Evolutionary conservation across 306 rosid species (phyloP).

Genomic region (Gynostemma pentaphyllum): DNA sequence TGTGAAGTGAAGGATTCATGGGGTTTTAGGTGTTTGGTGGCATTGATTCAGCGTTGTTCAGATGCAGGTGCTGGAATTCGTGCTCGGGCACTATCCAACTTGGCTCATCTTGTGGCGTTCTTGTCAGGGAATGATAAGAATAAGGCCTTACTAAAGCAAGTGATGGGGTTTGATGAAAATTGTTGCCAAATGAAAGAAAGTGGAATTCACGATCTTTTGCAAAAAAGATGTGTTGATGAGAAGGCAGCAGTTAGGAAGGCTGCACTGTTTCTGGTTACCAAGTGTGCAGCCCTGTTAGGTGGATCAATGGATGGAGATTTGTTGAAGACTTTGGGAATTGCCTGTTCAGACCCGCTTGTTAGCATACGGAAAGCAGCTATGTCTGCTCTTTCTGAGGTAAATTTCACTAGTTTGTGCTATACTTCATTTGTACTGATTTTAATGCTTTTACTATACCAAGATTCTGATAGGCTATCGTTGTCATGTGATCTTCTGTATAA

Average conservation of each 20-base stretch:
- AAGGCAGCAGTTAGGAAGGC: conserved; percentile 88
- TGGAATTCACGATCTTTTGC: conserved; percentile 39
- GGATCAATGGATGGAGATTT: conserved; percentile 65
- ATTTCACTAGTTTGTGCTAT: too few species aligned
- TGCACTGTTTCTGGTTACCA: conserved; percentile 63
- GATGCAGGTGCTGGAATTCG: conserved; percentile 55
- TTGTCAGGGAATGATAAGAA: conserved; percentile 30
- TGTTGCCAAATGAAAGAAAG: conserved; percentile 18
- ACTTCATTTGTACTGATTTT: too few species aligned
- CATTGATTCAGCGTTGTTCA: conserved; percentile 63
- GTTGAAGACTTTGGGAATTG: conserved; percentile 67
- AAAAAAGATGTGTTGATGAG: conserved; percentile 78
- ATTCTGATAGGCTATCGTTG: too few species aligned
- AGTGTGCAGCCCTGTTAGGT: conserved; percentile 49
- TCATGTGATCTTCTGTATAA: too few species aligned
- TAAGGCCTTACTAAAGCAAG: conserved; percentile 32
- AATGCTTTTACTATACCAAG: too few species aligned
- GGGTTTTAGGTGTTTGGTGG: conserved; percentile 65
- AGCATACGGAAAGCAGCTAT: conserved; percentile 80
- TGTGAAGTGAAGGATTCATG: conserved; percentile 34
- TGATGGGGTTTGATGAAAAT: conserved; percentile 45
- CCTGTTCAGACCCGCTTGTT: conserved; percentile 89
- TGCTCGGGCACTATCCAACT: conserved; percentile 58
- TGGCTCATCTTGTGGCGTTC: conserved; percentile 61
- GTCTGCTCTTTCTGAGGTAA: conserved; percentile 73